Evolutionary conservation across 108 stramenopile species (phyloP), one percentile per base, ranked within the genome.

Genomic region (Nitzschia palea): DNA sequence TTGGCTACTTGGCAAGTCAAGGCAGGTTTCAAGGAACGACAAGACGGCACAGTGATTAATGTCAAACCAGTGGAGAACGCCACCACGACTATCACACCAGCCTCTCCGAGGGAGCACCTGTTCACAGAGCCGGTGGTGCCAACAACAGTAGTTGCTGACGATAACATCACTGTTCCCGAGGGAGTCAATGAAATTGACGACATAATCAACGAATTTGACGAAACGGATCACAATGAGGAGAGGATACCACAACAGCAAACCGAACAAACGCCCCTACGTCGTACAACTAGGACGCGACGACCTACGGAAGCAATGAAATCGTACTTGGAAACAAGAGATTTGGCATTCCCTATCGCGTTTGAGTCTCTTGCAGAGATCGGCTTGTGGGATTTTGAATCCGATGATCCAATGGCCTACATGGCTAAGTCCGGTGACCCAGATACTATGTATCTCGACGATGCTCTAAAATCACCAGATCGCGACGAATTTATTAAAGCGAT

Each of bases 371-470:
- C 58, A 10, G 18, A 17, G 14, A 20, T 18, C 18, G 50, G 10
- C 14, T n/a, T 20, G 6, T 20, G 18, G 18, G 50, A 17, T 6
- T 6, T 15, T 5, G 50, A 83, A 48, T 76, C 72, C 34, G 36
- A 60, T 18, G 10, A 27, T 9, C 55, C 29, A 27, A 27, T 60
- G 9, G 59, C 59, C 36, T 60, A 30, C 37, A 5, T 15, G 8
- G 25, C n/a, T 23, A 26, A 56, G 29, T 17, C 44, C 2, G 44
- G 52, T 3, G 77, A 78, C 48, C 77, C 70, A 0, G 78, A 79
- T 56, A 68, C 73, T 1, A 70, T 73, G 72, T 79, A 73, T 42
- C 45, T 56, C 0, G 72, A 79, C 44, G 35, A 79, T 37, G 78
- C 78, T 3, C 62, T 68, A 62, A 35, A 51, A 25, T 29, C 56